Conservation (phyloP, 2,329 filamentous ascomycete genomes). For the Myriangium duriaei region DNA sequence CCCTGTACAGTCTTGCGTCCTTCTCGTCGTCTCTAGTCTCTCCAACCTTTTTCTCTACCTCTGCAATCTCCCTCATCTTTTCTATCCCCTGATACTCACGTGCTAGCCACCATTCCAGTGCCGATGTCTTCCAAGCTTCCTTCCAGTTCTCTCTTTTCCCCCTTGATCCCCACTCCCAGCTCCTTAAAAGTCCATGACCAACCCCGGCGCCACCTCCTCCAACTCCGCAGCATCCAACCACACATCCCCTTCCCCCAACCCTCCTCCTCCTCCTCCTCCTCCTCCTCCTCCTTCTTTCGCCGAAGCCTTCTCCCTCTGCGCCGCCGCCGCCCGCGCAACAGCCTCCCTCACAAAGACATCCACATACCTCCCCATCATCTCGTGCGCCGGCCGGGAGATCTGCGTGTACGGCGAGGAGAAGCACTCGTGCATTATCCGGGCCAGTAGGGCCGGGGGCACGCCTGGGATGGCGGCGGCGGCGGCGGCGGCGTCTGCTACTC, state of each 20-base stretch:
- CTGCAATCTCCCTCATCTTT: no score
- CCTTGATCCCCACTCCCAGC: neutral
- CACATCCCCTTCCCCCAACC: slow-evolving; percentile 13
- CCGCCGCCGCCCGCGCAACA: slow-evolving; percentile 63
- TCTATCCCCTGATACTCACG: no score
- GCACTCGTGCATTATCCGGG: slow-evolving; percentile 64
- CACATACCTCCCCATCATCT: slow-evolving; percentile 69
- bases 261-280: slow-evolving; percentile 23
- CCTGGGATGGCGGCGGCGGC: slow-evolving; percentile 20
- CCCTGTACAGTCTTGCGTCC: no score
- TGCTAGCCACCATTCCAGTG: no score
- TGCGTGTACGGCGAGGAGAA: slow-evolving; percentile 60
- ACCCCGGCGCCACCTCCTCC: slow-evolving; percentile 73
- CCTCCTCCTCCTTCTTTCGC: slow-evolving; percentile 32
- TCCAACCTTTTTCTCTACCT: no score
- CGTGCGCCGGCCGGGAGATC: slow-evolving; percentile 66
- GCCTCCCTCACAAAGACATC: slow-evolving; percentile 86
- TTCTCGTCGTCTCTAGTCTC: no score
- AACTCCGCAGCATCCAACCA: slow-evolving; percentile 68
- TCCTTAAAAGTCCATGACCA: slow-evolving; percentile 53
- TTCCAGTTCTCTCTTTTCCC: neutral
- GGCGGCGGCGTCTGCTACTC: neutral
- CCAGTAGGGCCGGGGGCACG: slow-evolving; percentile 63
- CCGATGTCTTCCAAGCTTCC: neutral
- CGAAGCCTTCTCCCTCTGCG: slow-evolving; percentile 43